Conservation (phyloP, 2,329 filamentous ascomycete genomes). For the Fusarium protoensiforme region DNA sequence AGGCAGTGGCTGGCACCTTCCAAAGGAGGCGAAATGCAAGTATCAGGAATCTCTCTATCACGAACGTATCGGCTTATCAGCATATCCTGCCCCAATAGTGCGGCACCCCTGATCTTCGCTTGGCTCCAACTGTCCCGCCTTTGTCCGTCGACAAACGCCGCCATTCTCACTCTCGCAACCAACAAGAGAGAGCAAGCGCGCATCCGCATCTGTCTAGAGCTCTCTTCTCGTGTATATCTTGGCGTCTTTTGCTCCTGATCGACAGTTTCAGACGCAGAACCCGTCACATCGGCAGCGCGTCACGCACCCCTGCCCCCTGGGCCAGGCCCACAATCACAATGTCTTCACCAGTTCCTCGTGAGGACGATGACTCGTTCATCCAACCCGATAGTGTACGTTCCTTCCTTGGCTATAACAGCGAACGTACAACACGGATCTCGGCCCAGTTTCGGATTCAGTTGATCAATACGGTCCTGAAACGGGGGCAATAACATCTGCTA, state of each 20-base stretch:
- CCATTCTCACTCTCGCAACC: background rate
- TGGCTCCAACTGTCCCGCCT: background rate
- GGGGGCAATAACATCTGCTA: background rate
- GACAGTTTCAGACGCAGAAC: background rate
- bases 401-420: background rate
- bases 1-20: background rate
- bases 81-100: background rate
- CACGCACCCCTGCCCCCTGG: background rate
- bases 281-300: background rate
- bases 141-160: background rate
- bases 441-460: background rate
- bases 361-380: conserved; percentile 25
- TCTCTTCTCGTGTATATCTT: background rate
- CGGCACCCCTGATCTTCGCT: background rate
- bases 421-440: background rate
- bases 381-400: conserved; percentile 26
- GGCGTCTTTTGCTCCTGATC: background rate
- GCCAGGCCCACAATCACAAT: background rate
- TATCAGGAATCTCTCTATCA: background rate
- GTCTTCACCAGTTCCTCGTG: background rate
- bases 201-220: background rate
- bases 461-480: background rate
- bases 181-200: background rate
- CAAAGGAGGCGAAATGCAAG: background rate
- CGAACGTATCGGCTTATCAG: background rate